These are phyloP conservation scores for Alternaria sp. DNA, from an alignment of 2,329 filamentous ascomycete species.

Conservation along the genomic window DNA sequence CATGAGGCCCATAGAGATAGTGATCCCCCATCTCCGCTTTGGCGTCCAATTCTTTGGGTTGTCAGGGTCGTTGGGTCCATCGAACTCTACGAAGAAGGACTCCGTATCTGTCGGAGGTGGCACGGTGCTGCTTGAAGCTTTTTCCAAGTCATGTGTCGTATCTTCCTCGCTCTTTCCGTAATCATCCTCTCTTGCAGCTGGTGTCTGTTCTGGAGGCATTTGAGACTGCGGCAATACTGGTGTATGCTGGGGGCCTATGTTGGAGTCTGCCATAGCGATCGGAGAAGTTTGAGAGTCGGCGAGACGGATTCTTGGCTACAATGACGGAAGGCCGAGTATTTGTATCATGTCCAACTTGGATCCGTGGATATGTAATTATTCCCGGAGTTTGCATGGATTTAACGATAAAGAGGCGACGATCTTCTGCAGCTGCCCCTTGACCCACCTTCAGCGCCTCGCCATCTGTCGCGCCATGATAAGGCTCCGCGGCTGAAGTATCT, in stretches of 20 bases:
- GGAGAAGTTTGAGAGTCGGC: neutral
- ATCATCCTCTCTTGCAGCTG: neutral
- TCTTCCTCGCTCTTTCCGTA: constrained; percentile 17
- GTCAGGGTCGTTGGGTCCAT: constrained; percentile 74
- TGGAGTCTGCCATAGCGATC: constrained; percentile 1
- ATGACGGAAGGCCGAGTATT: constrained; percentile 2
- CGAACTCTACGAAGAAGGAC: constrained; percentile 70
- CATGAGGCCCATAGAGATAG: constrained; percentile 65
- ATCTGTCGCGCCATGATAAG: constrained; percentile 6
- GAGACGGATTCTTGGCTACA: neutral
- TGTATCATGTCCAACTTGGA: constrained; percentile 6
- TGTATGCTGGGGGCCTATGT: neutral
- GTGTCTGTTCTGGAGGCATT: neutral
- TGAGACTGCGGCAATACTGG: neutral
- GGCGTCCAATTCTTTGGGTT: constrained; percentile 74
- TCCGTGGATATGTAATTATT: constrained; percentile 16
- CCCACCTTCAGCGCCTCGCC: constrained; percentile 5
- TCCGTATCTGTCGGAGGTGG: constrained; percentile 25
- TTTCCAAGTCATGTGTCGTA: constrained; percentile 16
- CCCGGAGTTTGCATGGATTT: constrained; percentile 14
- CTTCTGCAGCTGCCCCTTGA: constrained; percentile 2
- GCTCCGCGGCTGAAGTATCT: neutral
- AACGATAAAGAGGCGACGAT: neutral
- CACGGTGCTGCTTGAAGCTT: neutral
- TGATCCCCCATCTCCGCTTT: constrained; percentile 72